Base-by-base conservation (phyloP, 2,329 filamentous ascomycete genomes). In the Colletotrichum neosansevieriae region DNA sequence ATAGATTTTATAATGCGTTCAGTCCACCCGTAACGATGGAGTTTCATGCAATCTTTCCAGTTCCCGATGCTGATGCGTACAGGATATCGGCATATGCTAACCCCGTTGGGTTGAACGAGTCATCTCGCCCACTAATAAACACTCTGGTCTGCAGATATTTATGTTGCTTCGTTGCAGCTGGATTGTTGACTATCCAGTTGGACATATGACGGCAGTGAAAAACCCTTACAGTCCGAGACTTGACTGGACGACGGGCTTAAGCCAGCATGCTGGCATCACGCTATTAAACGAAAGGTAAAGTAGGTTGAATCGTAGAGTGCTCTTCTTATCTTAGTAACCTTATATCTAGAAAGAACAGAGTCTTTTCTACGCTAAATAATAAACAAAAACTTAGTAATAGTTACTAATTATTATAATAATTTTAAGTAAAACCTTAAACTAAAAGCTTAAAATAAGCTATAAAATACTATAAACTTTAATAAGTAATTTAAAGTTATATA, bases 221-320 rank as follows among this genome's bases (percentile, higher is more conserved):
- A 56, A n/a, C 17, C 32, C 17, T 29, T 4, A 29, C 29, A 29
- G 29, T 29, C 32, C 15, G 24, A 32, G 34, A 36, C 32, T 32
- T 56, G 51, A 36, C 51, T 6, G 34, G 51, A 40, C 34, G 51
- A 56, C 34, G 32, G 51, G 32, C 51, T 40, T 21, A 32, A 24
- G 12, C 50, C 32, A 21, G 10, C 51, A 56, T 32, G n/a, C 36
- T 15, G 36, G 51, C 11, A 56, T 24, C 24, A 32, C 29, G 17
- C 17, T 3, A 54, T 54, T 54, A 32, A 32, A 54, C 24, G 17
- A 21, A 6, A 17, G 38, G 34, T 29, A 15, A 29, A 24, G 3
- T n/a, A n/a, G n/a, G n/a, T n/a, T n/a, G n/a, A n/a, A n/a, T n/a
- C n/a, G n/a, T n/a, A n/a, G n/a, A n/a, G n/a, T n/a, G n/a, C n/a